Percentiles rank a stretch among this genome's conserved stretches.
Evolutionary conservation across 2,329 filamentous ascomycete genomes (phyloP).

Genomic region (Pestalotiopsis sp.): DNA sequence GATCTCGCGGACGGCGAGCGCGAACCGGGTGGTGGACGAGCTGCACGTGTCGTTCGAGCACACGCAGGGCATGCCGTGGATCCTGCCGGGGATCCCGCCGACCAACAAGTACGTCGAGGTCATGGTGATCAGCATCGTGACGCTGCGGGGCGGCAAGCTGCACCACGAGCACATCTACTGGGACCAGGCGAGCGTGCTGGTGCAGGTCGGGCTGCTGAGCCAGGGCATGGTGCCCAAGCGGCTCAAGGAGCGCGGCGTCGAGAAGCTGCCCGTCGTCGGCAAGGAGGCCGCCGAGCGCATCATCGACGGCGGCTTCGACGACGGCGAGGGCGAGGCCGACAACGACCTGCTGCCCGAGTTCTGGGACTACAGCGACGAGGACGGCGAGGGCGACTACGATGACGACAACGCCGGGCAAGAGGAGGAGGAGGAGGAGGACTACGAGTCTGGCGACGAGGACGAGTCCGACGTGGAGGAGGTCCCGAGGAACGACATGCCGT

Average conservation of each 20-base stretch:
- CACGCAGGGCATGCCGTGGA: conserved; percentile 59
- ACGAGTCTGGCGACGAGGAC: not conserved
- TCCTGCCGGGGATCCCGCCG: conserved; percentile 61
- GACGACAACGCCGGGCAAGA: not conserved
- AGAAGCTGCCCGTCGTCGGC: conserved; percentile 42
- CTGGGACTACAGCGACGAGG: conserved; percentile 32
- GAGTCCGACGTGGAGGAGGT: not conserved
- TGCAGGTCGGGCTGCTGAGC: conserved; percentile 61
- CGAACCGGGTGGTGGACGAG: conserved; percentile 67
- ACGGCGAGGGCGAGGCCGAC: conserved; percentile 44
- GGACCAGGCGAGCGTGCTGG: conserved; percentile 68
- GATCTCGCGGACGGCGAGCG: conserved; percentile 65
- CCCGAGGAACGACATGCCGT: not conserved
- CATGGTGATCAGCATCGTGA: conserved; percentile 64
- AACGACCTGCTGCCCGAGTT: conserved; percentile 42
- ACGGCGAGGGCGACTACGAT: conserved; percentile 11
- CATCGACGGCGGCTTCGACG: conserved; percentile 33
- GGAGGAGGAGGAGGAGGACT: not conserved
- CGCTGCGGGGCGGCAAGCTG: conserved; percentile 63
- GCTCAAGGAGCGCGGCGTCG: conserved; percentile 36
- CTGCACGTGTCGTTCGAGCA: conserved; percentile 63
- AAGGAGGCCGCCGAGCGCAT: conserved; percentile 40
- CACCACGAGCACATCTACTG: conserved; percentile 70
- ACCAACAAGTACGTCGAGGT: conserved; percentile 57
- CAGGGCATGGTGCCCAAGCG: conserved; percentile 38